Base-by-base conservation (phyloP, 2,329 filamentous ascomycete species). In the Colletotrichum cordylinicola region DNA sequence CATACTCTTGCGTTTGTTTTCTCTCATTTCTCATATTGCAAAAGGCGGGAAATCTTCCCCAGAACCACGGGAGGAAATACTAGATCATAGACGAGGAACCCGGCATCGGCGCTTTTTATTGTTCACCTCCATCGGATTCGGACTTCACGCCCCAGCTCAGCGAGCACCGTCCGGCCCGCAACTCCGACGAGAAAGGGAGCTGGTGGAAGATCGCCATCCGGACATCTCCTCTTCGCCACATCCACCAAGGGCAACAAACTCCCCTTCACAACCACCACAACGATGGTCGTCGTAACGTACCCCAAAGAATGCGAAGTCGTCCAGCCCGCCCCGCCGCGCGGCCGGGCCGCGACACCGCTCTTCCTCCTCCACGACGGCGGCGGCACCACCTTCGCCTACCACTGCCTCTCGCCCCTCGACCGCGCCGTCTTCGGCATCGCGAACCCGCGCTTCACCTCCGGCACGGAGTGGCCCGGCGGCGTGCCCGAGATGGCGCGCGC, bases 321-420 rank as follows among this genome's bases (percentile, higher is more conserved):
- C 67, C 76, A 78, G 48, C 67, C 70, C 58, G 73, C 70, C 56
- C 16, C 56, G 29, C 70, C 73, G 33, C 8, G 69, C 9, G 56
- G 33, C 15, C 77, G 77, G 37, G 66, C 67, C 27, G 76, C 80
- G 29, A 84, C 84, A n/a, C 90, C 91, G 3, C 83, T 91, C 62
- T 83, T 93, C 73, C 86, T 93, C 58, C 84, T 92, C 52, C 91
- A 93, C 82, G 91, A 93, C 77, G 91, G 91, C 77, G 90, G 91
- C 78, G 91, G 91, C 79, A 92, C 91, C 3, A 88, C 87, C 4
- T 91, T 90, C 79, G 87, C 86, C 78, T 92, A 92, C 80, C 87
- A 90, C 81, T 89, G 88, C 77, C 84, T 93, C 6, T 85, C 87
- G 21, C 79, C 84, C 2, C 83, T 92, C 27, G 82, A 83, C 39